Conservation (phyloP, 768 basidiomycete species). For the Rhodotorula paludigena region DNA sequence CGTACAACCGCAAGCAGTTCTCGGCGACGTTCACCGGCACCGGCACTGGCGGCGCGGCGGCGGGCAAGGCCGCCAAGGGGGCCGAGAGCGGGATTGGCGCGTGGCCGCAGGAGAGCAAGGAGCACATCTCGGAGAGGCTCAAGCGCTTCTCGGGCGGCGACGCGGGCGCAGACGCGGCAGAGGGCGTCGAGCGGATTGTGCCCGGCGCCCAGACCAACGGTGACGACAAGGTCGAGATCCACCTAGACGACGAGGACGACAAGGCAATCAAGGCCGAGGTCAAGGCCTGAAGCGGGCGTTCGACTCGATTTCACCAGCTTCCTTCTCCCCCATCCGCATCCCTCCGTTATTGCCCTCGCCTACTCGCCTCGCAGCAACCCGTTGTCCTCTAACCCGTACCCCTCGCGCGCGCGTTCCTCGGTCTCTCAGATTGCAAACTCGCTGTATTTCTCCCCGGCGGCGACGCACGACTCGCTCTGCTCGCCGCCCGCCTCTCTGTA, state of each 20-base stretch:
- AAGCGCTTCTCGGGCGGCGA: conserved; percentile 23
- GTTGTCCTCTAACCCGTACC: too few relatives aligned
- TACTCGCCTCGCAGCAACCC: too few relatives aligned
- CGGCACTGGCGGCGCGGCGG: neutral
- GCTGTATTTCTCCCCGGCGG: too few relatives aligned
- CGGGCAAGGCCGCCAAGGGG: neutral
- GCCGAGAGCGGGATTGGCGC: conserved; percentile 13
- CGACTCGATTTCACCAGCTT: too few relatives aligned
- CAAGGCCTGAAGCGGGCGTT: neutral
- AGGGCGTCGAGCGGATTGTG: conserved; percentile 32
- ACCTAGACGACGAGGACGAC: conserved; percentile 7
- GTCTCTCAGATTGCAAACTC: too few relatives aligned
- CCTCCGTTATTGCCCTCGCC: too few relatives aligned
- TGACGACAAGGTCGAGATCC: conserved; percentile 16
- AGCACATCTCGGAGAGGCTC: conserved; percentile 34
- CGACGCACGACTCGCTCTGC: too few relatives aligned
- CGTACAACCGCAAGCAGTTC: conserved; percentile 19
- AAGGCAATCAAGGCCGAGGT: neutral
- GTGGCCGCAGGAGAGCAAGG: conserved; percentile 28
- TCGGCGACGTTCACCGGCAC: conserved; percentile 26
- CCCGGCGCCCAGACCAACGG: conserved; percentile 21
- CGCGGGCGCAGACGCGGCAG: neutral
- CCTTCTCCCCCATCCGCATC: too few relatives aligned
- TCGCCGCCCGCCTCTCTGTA: too few relatives aligned
- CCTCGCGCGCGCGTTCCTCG: too few relatives aligned